Base-by-base conservation (phyloP, 139 green algal species). In the Auxenochlorella pyrenoidosa region DNA sequence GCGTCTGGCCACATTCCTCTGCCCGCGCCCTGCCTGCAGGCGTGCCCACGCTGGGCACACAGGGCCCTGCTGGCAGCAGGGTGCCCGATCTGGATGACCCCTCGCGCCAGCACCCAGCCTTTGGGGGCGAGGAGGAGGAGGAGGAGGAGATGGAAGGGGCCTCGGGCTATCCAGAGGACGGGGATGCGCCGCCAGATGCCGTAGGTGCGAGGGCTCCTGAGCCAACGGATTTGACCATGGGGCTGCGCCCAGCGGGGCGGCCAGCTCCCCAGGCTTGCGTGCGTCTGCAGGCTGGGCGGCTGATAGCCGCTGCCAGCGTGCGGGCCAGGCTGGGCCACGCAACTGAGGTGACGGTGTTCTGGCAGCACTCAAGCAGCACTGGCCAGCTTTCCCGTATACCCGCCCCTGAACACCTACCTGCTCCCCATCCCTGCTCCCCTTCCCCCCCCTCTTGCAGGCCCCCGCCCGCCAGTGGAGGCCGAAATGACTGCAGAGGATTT, bases 51-150 rank as follows among this genome's bases (percentile, higher is more conserved):
- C 32, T 78, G 1, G 44, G 77, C n/a, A 90, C 63, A 0, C 86
- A 90, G 47, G 86, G 86, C 44, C 79, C 86, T 26, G 78, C 86
- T 0, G 86, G 86, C 66, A 83, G 75, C 72, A 41, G 71, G n/a
- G 86, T 89, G 60, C 77, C 77, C 15, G 85, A 85, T 19, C 36
- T 77, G 58, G 75, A 85, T 32, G 73, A 88, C 34, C 40, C n/a
- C 44, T 63, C 63, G 70, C 54, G 32, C 32, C 51, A 28, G 71
- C 79, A 71, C 63, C 28, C 63, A 36, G 63, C 21, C 13, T 38
- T 38, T n/a, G 63, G 63, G 22, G 63, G 54, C 10, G 54, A 58
- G n/a, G n/a, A 54, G 54, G 68, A 47, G 70, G 70, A 76, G 16
- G 70, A 76, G 34, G 70, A 44, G n/a, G 75, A 82, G 41, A 32